Evolutionary conservation across 2,329 filamentous ascomycete species (phyloP), one percentile per base, ranked within the genome.

Genomic region (Hortaea werneckii): DNA sequence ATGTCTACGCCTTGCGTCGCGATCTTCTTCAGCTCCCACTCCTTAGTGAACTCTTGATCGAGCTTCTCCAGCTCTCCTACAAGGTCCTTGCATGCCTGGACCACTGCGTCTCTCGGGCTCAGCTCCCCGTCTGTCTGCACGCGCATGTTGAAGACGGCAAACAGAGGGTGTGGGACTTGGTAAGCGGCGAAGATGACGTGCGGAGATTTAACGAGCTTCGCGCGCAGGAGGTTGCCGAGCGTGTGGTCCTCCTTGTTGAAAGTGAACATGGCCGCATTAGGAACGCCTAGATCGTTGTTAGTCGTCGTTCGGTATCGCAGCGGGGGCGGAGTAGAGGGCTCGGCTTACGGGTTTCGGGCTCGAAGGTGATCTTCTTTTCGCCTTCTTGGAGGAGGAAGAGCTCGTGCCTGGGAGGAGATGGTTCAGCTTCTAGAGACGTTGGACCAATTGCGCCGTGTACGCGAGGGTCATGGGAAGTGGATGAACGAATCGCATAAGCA

Each of bases 251-350:
- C 92, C 67, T 95, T 96, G 69, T 87, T 87, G 69, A 98, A 82
- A 48, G 87, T 81, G 71, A 98, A 98, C 67, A 95, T 85, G 7
- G 87, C 85, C n/a, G 86, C 88, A 65, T 95, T 94, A 20, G 90
- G 87, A 64, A 94, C 88, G 61, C 87, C 88, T 92, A 48, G 7
- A 37, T 32, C 4, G 20, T 20, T 20, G 20, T 20, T 20, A 20
- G 20, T 20, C 20, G 20, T 20, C 20, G 42, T 42, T 37, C 26
- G 43, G 48, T 48, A 29, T 44, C 6, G 32, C 9, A 35, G 32
- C 32, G 32, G 32, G 9, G 32, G 32, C 32, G 8, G 9, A n/a
- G 32, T 35, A n/a, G 32, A 2, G 32, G 32, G 32, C n/a, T 29
- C 20, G 32, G 69, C 83, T 67, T 75, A 94, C 90, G 87, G 47